These are phyloP conservation scores for Penicillium dipodomyicola DNA, from an alignment of 495 filamentous ascomycete genomes.

Conservation along the genomic window DNA sequence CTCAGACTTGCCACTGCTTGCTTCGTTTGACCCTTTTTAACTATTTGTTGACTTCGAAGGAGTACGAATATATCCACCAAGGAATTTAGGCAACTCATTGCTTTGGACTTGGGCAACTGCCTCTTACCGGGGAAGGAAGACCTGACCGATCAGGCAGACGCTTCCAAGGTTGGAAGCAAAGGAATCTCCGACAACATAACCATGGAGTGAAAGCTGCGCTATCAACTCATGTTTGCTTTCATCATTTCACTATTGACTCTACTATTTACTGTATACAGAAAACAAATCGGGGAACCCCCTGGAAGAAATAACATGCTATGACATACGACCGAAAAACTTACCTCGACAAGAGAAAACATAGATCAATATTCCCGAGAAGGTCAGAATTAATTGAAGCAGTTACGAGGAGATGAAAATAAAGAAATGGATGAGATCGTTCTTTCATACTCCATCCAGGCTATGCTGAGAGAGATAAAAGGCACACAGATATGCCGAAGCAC, in stretches of 20 bases:
- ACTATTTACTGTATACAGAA: background rate
- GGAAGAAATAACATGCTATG: background rate
- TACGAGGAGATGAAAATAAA: conserved; percentile 6
- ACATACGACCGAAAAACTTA: conserved; percentile 2
- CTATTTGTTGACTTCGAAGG: background rate
- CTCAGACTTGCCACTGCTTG: background rate
- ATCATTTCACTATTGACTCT: background rate
- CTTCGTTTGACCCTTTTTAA: background rate
- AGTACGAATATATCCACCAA: background rate
- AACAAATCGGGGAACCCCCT: background rate
- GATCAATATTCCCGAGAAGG: background rate
- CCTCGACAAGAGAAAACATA: background rate
- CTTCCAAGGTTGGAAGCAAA: background rate
- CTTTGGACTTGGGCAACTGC: background rate
- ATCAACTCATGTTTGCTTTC: background rate
- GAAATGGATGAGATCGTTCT: conserved; percentile 34
- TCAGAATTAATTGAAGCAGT: conserved; percentile 4
- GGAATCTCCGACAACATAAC: background rate
- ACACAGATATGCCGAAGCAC: conserved; percentile 12
- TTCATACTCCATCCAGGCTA: conserved; percentile 48
- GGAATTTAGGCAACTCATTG: background rate
- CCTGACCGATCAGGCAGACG: conserved; percentile 5
- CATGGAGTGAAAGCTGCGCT: background rate
- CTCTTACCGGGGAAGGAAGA: background rate
- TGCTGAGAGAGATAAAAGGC: conserved; percentile 34